Percentiles rank a stretch among this genome's conserved stretches.
Conservation (phyloP, 1,139 yeast species). For the Kodamaea ohmeri region DNA sequence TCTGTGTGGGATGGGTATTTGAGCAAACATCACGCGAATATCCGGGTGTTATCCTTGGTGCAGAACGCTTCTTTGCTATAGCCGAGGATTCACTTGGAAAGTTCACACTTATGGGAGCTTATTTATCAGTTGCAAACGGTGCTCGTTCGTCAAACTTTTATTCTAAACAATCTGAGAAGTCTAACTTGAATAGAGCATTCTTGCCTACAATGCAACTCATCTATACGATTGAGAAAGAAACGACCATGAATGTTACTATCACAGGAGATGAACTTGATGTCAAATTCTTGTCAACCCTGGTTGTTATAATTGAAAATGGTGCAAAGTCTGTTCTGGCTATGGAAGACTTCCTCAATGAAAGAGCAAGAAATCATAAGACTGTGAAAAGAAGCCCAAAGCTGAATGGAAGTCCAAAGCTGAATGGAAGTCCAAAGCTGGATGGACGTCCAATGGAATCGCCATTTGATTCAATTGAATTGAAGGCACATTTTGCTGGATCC, state of each 20-base stretch:
- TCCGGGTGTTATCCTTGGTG: constrained; percentile 76
- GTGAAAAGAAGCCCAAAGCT: background rate
- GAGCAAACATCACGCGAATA: constrained; percentile 39
- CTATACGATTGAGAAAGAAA: constrained; percentile 43
- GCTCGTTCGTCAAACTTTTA: constrained; percentile 48
- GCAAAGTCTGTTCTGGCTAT: constrained; percentile 44
- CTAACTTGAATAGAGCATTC: constrained; percentile 57
- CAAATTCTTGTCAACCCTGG: constrained; percentile 53
- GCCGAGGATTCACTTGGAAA: constrained; percentile 64
- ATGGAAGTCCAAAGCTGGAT: constrained; percentile 1
- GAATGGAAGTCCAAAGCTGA: constrained; percentile 1
- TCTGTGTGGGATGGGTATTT: constrained; percentile 78
- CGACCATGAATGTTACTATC: constrained; percentile 43
- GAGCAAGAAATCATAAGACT: constrained; percentile 13
- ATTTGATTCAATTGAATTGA: constrained; percentile 49
- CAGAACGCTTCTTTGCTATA: constrained; percentile 64
- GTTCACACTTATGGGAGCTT: constrained; percentile 62
- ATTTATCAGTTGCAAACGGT: constrained; percentile 66
- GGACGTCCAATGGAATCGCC: constrained; percentile 14
- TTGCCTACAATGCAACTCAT: constrained; percentile 65
- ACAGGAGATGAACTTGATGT: constrained; percentile 71
- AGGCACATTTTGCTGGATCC: constrained; percentile 67
- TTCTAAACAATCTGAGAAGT: constrained; percentile 45
- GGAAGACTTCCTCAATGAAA: constrained; percentile 34
- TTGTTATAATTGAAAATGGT: constrained; percentile 45